These are phyloP conservation scores for Naganishia albida DNA, from an alignment of 1,284 basidiomycete genomes.

Conservation along the genomic window DNA sequence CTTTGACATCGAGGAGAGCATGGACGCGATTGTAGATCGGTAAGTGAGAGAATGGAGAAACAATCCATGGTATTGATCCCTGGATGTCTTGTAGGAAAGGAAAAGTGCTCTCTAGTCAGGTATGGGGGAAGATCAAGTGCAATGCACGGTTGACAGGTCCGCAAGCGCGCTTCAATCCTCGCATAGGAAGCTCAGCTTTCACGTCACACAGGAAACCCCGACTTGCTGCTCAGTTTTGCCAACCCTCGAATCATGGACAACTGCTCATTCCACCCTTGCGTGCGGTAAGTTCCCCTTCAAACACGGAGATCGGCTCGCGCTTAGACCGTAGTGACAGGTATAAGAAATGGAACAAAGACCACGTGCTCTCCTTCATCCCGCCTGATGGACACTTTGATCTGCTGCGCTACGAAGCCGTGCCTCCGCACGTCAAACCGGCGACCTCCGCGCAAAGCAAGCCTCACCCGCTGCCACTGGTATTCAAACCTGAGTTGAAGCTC, in stretches of 20 bases:
- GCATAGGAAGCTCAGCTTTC: background rate
- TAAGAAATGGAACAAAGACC: slow-evolving; percentile 76
- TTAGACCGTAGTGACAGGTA: slow-evolving; percentile 58
- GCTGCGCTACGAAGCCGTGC: slow-evolving; percentile 65
- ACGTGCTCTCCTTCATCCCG: slow-evolving; percentile 84
- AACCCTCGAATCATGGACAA: slow-evolving; percentile 75
- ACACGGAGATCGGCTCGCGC: background rate
- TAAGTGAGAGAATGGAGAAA: slow-evolving; percentile 50
- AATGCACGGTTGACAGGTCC: slow-evolving; percentile 78
- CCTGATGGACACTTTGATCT: slow-evolving; percentile 89
- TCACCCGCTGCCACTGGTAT: slow-evolving; percentile 62
- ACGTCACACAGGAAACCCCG: slow-evolving; percentile 70
- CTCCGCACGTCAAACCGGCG: background rate
- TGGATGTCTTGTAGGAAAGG: slow-evolving; percentile 66
- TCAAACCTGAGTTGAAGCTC: slow-evolving; percentile 65
- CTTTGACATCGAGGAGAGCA: slow-evolving; percentile 83
- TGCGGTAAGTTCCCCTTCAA: slow-evolving; percentile 62
- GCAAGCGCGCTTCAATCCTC: background rate
- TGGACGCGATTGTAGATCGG: slow-evolving; percentile 82
- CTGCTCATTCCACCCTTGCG: slow-evolving; percentile 85
- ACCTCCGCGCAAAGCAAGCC: slow-evolving; percentile 42
- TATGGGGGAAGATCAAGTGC: slow-evolving; percentile 77
- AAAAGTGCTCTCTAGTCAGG: slow-evolving; percentile 67
- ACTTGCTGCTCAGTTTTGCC: slow-evolving; percentile 75
- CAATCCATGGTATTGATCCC: background rate